Evolutionary conservation across 2,329 filamentous ascomycete species (phyloP).

Genomic region (Colletotrichum falcatum): DNA sequence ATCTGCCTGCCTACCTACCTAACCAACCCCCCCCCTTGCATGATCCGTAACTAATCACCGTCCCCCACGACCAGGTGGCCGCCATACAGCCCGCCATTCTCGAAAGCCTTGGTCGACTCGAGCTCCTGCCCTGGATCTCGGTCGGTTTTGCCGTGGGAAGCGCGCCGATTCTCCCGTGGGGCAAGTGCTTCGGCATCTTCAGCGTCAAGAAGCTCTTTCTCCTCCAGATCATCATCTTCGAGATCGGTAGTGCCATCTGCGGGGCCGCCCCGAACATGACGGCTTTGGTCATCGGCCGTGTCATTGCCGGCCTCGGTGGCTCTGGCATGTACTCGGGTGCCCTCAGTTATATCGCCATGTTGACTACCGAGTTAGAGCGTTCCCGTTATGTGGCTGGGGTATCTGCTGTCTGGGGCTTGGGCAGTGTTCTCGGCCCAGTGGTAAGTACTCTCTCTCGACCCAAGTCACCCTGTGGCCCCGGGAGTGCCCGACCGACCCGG

Average conservation of each 20-base stretch:
- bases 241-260: constrained; percentile 50
- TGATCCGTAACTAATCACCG: too few relatives aligned
- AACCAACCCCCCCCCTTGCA: too few relatives aligned
- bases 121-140: constrained; percentile 57
- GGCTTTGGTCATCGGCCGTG: constrained; percentile 59
- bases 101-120: constrained; percentile 51
- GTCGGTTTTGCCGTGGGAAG: constrained; percentile 56
- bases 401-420: constrained; percentile 52
- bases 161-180: constrained; percentile 51
- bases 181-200: constrained; percentile 56
- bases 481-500: too few relatives aligned
- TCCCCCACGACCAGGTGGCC: too few relatives aligned
- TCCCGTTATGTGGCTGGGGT: constrained; percentile 36
- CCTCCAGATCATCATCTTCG: constrained; percentile 45
- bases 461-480: too few relatives aligned
- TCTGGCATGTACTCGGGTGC: constrained; percentile 53
- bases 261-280: constrained; percentile 55
- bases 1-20: too few relatives aligned
- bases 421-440: too few relatives aligned
- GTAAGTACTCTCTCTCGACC: too few relatives aligned
- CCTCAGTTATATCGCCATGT: constrained; percentile 45
- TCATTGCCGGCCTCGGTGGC: constrained; percentile 56
- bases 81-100: constrained; percentile 58
- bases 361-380: constrained; percentile 46
- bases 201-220: constrained; percentile 57